phyloP scores from a whole-genome alignment of 1,284 basidiomycete genomes.

The Tilletia walkeri region DNA sequence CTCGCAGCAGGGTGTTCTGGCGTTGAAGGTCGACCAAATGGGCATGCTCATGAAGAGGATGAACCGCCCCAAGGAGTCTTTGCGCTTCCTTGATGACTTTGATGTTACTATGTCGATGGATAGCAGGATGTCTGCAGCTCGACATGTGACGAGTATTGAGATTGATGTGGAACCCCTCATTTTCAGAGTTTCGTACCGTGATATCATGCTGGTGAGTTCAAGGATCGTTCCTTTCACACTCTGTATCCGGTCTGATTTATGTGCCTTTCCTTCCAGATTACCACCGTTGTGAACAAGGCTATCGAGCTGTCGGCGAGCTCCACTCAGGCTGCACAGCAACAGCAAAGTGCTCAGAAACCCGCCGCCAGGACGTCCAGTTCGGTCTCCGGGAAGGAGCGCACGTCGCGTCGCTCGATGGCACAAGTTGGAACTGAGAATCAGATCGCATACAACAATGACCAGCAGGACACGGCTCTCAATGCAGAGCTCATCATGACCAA shows the following conservation, averaged over 20 bases:
- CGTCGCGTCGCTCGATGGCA: slow-evolving; percentile 7
- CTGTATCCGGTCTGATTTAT: neutral
- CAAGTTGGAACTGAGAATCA: slow-evolving; percentile 18
- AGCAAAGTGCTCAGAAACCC: slow-evolving; percentile 15
- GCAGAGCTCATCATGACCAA: slow-evolving; percentile 51
- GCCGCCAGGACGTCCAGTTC: slow-evolving; percentile 39
- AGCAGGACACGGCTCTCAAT: slow-evolving; percentile 24
- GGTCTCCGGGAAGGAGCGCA: slow-evolving; percentile 29
- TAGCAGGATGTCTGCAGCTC: slow-evolving; percentile 69
- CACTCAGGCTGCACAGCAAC: slow-evolving; percentile 15
- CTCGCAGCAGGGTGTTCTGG: slow-evolving; percentile 86
- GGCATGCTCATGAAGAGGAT: slow-evolving; percentile 91
- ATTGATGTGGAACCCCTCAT: slow-evolving; percentile 74
- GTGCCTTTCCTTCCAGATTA: slow-evolving; percentile 60
- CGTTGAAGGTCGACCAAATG: slow-evolving; percentile 75
- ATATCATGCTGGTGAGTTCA: slow-evolving; percentile 68
- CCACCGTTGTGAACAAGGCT: slow-evolving; percentile 83
- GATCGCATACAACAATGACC: slow-evolving; percentile 10
- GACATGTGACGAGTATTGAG: slow-evolving; percentile 81
- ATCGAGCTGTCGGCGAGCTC: slow-evolving; percentile 63
- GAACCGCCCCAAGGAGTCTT: slow-evolving; percentile 77
- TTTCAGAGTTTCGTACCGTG: slow-evolving; percentile 86
- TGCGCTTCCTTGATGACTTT: slow-evolving; percentile 89
- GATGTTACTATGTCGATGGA: slow-evolving; percentile 85
- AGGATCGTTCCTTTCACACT: neutral